Base-by-base conservation (phyloP, 805 yeast species). In the Candida railenensis region DNA sequence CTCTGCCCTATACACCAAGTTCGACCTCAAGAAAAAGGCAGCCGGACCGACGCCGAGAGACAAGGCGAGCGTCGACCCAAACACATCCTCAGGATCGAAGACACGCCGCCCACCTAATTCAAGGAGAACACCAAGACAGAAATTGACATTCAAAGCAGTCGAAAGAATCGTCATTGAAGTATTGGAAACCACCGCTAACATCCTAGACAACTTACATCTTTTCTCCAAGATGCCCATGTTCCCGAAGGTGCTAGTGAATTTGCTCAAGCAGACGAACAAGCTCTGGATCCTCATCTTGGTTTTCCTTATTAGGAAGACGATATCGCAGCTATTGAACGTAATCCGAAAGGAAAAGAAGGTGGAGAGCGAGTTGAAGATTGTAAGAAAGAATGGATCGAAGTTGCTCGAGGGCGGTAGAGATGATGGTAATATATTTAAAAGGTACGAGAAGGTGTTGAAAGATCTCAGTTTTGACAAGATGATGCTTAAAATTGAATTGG, bases 181-280 rank as follows among this genome's bases (percentile, higher is more conserved):
- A 0, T 51, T 72, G 19, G 77, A 72, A 52, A 57, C 59, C 2
- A 21, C 67, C 33, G 77, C 76, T 28, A 69, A 66, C 42, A 50
- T 72, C 4, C 53, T 72, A 16, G 77, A 72, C 53, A 72, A 70
- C 46, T 58, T 72, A 14, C 76, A 72, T 48, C 63, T 72, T 38
- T 63, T 72, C 25, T 68, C 74, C 37, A 62, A 66, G 46, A 51
- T 72, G 28, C 77, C 77, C 18, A 66, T 71, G 72, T 72, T 72
- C 47, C 77, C 77, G 2, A 53, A 66, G 46, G 50, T 48, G 19
- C 51, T 72, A 8, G 28, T 55, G 16, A 57, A 57, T 5, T 45
- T 71, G 18, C 56, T 72, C 42, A 69, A 68, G 45, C 72, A 71
- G 44, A 72, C 77, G 46, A 72, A 72, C 53, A 69, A 68, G 50